Evolutionary conservation across 192 early-diverging fungal genomes (phyloP), one percentile per base, ranked within the genome.

Genomic region (Linnemannia exigua): DNA sequence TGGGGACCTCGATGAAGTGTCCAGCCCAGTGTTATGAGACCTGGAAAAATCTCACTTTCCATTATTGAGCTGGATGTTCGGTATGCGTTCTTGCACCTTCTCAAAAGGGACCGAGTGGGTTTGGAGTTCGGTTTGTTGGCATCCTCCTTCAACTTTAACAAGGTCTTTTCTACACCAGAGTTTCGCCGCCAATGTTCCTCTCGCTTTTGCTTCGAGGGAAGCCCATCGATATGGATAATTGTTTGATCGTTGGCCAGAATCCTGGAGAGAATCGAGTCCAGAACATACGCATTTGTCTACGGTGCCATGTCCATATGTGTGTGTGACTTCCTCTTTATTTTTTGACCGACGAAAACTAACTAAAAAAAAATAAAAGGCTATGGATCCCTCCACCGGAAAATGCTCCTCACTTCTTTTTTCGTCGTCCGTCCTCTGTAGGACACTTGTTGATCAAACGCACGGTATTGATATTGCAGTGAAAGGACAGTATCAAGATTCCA

Each of bases 11-110:
- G 31, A 22, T 74, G 72, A 16, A 74, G 14, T 6, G n/a, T 35
- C 72, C 72, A 74, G 50, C 72, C 72, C 16, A 37, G n/a, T 33
- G 19, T 36, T 36, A 16, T 38, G 51, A 74, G 72, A 31, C 20
- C 35, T 37, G 72, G 36, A 3, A 74, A 14, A 22, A 74, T 37
- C 4, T 74, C 72, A 31, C 33, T 36, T 11, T 61, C 15, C 14
- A 74, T 19, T 31, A 58, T 61, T 17, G 6, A 9, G 51, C 51
- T 19, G 4, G 72, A 51, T 8, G 52, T 36, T 9, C 72, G 50
- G 35, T 74, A 74, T 8, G 35, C 7, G 22, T 74, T 74, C 36
- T 22, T 58, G 72, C 69, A 70, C 12, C 19, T 37, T 38, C 17
- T 12, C 17, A 46, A n/a, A 14, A 46, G 69, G 44, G 44, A 46